Percentiles rank a stretch among this genome's conserved stretches.
Conservation (phyloP, 2,329 filamentous ascomycete genomes). For the Acephala macrosclerotiorum region DNA sequence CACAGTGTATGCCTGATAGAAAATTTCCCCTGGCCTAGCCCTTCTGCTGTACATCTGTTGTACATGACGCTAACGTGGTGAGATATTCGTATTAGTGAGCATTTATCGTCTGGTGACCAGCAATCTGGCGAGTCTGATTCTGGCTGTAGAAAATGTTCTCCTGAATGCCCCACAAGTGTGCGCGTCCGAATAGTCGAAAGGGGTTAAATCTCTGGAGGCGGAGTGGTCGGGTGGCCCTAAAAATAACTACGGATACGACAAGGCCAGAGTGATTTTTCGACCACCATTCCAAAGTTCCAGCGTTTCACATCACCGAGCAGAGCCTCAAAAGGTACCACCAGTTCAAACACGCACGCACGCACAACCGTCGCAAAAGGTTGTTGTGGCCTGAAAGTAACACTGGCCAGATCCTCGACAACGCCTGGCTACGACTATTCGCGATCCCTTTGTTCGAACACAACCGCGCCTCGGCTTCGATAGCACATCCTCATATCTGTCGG, state of each 20-base stretch:
- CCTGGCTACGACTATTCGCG: conserved; percentile 12
- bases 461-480: conserved; percentile 30
- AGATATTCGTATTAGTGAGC: neutral
- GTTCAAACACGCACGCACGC: conserved; percentile 18
- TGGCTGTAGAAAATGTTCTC: neutral
- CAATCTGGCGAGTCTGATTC: neutral
- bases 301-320: conserved; percentile 22
- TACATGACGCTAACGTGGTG: neutral
- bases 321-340: conserved; percentile 19
- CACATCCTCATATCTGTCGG: conserved; percentile 24
- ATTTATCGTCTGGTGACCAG: neutral
- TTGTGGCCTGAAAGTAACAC: conserved; percentile 30
- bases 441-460: conserved; percentile 10
- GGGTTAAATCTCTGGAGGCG: conserved; percentile 20
- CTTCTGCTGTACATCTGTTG: neutral
- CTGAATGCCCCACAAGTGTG: conserved; percentile 18
- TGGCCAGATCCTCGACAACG: conserved; percentile 18
- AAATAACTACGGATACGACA: neutral
- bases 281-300: conserved; percentile 6
- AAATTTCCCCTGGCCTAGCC: conserved; percentile 2
- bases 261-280: conserved; percentile 11
- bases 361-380: conserved; percentile 8
- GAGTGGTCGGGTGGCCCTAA: conserved; percentile 12
- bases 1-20: neutral
- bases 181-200: conserved; percentile 21